These are phyloP conservation scores for Epichloe typhina DNA, from an alignment of 2,329 filamentous ascomycete genomes.

Conservation along the genomic window DNA sequence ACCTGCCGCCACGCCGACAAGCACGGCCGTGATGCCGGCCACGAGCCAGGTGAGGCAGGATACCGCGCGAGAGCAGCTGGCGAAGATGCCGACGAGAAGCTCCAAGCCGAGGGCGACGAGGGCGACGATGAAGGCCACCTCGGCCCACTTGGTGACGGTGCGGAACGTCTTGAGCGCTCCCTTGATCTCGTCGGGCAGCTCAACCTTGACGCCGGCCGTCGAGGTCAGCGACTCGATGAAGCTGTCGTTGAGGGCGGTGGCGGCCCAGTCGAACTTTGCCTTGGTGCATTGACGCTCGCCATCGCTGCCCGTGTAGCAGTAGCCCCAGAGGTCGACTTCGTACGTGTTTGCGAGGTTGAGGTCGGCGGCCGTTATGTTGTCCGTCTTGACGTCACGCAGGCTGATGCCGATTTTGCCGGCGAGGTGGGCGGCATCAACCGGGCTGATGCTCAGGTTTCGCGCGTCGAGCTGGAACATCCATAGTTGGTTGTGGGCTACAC, in stretches of 20 bases:
- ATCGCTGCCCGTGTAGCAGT: conserved; percentile 54
- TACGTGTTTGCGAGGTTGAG: conserved; percentile 63
- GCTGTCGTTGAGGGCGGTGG: conserved; percentile 52
- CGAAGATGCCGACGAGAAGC: conserved; percentile 66
- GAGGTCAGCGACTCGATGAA: conserved; percentile 39
- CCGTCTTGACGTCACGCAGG: conserved; percentile 14
- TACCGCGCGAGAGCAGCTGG: conserved; percentile 69
- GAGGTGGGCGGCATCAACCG: conserved; percentile 22
- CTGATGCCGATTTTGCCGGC: conserved; percentile 16
- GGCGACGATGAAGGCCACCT: conserved; percentile 66
- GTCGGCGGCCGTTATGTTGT: conserved; percentile 42
- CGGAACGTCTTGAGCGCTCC: conserved; percentile 60
- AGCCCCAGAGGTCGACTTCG: conserved; percentile 74
- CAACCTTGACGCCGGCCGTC: conserved; percentile 38
- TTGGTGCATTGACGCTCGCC: conserved; percentile 52
- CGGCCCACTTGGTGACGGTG: conserved; percentile 67
- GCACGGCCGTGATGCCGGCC: conserved; percentile 44
- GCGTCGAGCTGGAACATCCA: conserved; percentile 50
- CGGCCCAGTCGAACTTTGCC: conserved; percentile 63
- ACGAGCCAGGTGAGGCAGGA: conserved; percentile 74
- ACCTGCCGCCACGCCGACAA: conserved; percentile 49
- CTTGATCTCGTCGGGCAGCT: conserved; percentile 54
- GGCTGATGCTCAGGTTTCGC: conserved; percentile 36
- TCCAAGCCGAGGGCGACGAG: conserved; percentile 56
- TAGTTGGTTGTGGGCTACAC: conserved; percentile 41